Conservation (phyloP, 2,329 filamentous ascomycete genomes). For the Cadophora luteo-olivacea region DNA sequence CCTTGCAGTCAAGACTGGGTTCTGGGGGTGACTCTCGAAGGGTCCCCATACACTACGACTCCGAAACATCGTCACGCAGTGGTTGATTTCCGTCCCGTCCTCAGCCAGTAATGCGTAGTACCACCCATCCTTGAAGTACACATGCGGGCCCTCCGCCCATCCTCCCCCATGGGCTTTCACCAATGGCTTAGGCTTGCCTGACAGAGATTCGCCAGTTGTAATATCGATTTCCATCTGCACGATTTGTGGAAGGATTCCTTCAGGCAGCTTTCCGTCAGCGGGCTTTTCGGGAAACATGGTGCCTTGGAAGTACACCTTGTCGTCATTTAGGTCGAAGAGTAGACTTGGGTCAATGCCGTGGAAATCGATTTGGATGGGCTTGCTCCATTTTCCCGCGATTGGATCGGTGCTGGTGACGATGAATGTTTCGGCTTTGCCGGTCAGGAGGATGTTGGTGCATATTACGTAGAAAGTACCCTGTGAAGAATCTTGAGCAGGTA, state of each 20-base stretch:
- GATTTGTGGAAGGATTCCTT: background rate
- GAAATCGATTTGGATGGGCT: constrained; percentile 48
- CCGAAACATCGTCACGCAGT: constrained; percentile 62
- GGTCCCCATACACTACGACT: constrained; percentile 61
- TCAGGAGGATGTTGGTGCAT: constrained; percentile 36
- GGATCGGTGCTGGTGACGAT: constrained; percentile 36
- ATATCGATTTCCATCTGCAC: constrained; percentile 10
- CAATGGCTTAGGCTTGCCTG: background rate
- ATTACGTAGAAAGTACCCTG: constrained; percentile 44
- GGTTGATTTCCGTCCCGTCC: constrained; percentile 65
- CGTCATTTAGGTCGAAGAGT: constrained; percentile 50
- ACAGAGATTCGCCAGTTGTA: constrained; percentile 43
- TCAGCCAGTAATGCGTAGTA: constrained; percentile 66
- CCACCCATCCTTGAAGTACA: background rate
- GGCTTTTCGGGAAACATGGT: constrained; percentile 1
- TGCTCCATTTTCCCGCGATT: constrained; percentile 39
- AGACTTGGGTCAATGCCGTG: constrained; percentile 55
- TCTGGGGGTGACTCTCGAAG: constrained; percentile 56
- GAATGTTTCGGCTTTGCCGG: constrained; percentile 29
- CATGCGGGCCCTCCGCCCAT: background rate
- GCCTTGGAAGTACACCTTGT: constrained; percentile 45
- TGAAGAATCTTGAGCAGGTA: background rate
- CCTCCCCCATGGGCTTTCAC: background rate
- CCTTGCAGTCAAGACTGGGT: constrained; percentile 50
- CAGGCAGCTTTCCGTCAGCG: background rate